Percentiles rank a stretch among this genome's conserved stretches.
Conservation (phyloP, 495 filamentous ascomycete species). For the Podospora conica region DNA sequence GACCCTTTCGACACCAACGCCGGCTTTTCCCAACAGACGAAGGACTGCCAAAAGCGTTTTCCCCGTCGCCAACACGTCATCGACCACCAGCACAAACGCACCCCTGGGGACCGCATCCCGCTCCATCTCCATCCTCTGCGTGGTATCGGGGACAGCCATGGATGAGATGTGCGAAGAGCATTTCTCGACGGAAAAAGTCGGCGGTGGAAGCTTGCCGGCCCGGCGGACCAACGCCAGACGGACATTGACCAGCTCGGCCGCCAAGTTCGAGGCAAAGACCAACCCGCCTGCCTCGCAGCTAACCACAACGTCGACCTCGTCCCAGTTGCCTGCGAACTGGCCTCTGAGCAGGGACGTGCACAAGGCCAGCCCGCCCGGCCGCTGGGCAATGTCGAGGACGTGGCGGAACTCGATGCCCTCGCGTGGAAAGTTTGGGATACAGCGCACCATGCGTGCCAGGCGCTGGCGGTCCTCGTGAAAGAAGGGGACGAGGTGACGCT, state of each 20-base stretch:
- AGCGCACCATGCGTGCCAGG: slow-evolving; percentile 48
- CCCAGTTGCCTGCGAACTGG: slow-evolving; percentile 48
- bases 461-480: slow-evolving; percentile 44
- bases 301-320: slow-evolving; percentile 39
- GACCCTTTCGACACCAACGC: slow-evolving; percentile 39
- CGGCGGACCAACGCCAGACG: slow-evolving; percentile 52
- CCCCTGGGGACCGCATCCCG: slow-evolving; percentile 38
- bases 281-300: slow-evolving; percentile 56
- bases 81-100: slow-evolving; percentile 51
- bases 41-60: slow-evolving; percentile 54
- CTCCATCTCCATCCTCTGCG: slow-evolving; percentile 48
- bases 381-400: slow-evolving; percentile 53
- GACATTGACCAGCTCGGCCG: slow-evolving; percentile 39
- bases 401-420: slow-evolving; percentile 51
- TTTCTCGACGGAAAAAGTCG: slow-evolving; percentile 47
- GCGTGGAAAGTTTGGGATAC: slow-evolving; percentile 47
- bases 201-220: slow-evolving; percentile 55
- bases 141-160: slow-evolving; percentile 23
- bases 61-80: slow-evolving; percentile 60
- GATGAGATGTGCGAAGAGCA: slow-evolving; percentile 53
- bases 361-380: slow-evolving; percentile 46
- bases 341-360: slow-evolving; percentile 49
- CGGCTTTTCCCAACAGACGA: slow-evolving; percentile 44
- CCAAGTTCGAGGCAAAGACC: slow-evolving; percentile 51
- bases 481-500: slow-evolving; percentile 45